These are phyloP conservation scores for Coemansia sp. DNA, from an alignment of 192 early-diverging fungal species.

Conservation along the genomic window DNA sequence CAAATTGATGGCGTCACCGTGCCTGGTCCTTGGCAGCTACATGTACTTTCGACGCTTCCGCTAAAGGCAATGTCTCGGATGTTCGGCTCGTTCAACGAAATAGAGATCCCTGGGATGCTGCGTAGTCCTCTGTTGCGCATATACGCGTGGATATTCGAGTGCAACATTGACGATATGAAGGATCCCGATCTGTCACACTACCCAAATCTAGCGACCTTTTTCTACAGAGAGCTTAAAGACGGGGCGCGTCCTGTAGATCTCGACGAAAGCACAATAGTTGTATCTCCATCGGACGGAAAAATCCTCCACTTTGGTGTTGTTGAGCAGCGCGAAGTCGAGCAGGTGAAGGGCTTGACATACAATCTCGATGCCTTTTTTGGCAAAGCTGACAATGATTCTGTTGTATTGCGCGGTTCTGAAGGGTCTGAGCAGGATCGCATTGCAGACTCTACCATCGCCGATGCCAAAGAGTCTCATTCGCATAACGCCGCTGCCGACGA, in stretches of 20 bases:
- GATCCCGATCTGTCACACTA: conserved; percentile 77
- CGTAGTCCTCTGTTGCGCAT: conserved; percentile 72
- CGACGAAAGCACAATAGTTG: conserved; percentile 59
- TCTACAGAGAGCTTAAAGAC: conserved; percentile 85
- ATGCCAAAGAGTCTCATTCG: conserved; percentile 54
- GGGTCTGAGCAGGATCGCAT: conserved; percentile 11
- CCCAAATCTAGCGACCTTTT: conserved; percentile 86
- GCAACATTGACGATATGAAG: conserved; percentile 93
- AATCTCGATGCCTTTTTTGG: conserved; percentile 87
- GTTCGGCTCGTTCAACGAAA: conserved; percentile 86
- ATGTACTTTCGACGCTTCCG: conserved; percentile 83
- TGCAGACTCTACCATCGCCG: conserved; percentile 49
- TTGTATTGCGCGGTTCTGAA: neutral
- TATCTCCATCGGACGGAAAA: conserved; percentile 86
- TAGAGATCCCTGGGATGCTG: conserved; percentile 77
- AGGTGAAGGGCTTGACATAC: conserved; percentile 94
- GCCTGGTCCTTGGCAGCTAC: conserved; percentile 90
- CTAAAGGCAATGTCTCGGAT: conserved; percentile 85
- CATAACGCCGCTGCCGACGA: conserved; percentile 72
- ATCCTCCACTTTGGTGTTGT: conserved; percentile 89
- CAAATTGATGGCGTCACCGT: conserved; percentile 31
- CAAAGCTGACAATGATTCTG: conserved; percentile 26
- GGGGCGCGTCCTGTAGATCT: conserved; percentile 68
- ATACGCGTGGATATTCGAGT: conserved; percentile 86
- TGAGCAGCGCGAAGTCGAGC: conserved; percentile 75